These are phyloP conservation scores for Dioscorea dumetorum DNA, from an alignment of 106 monocot species.

Conservation along the genomic window DNA sequence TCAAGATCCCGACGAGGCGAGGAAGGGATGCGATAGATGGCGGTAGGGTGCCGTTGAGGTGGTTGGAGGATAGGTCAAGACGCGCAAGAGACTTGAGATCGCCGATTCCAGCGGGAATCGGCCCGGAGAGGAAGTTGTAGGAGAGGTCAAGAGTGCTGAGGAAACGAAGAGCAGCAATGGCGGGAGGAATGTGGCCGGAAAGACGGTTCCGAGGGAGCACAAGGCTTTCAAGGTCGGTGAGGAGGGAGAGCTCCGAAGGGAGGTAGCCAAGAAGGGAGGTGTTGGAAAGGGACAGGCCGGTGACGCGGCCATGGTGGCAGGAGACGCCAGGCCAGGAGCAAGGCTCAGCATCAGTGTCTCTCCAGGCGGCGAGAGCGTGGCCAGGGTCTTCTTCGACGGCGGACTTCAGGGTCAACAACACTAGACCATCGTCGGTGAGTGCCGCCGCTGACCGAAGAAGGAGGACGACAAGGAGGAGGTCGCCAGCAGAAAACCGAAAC, in stretches of 20 bases:
- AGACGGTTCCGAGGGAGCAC: conserved; percentile 43
- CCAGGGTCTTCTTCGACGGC: conserved; percentile 67
- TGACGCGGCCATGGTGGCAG: conserved; percentile 38
- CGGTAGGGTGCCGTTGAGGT: conserved; percentile 58
- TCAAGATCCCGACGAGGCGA: conserved; percentile 57
- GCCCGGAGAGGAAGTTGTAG: conserved; percentile 30
- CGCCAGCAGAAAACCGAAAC: background rate
- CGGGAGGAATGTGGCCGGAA: conserved; percentile 41
- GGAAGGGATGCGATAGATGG: conserved; percentile 43
- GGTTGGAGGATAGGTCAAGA: conserved; percentile 40
- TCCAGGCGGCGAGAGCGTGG: conserved; percentile 43
- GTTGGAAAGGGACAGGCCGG: conserved; percentile 21
- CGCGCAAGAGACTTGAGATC: conserved; percentile 20
- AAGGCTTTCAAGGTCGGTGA: conserved; percentile 24
- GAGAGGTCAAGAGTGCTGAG: conserved; percentile 47
- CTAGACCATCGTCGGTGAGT: conserved; percentile 61
- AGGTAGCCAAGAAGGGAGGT: conserved; percentile 30
- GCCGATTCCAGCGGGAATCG: conserved; percentile 24
- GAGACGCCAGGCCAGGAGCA: conserved; percentile 59
- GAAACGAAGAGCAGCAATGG: conserved; percentile 17
- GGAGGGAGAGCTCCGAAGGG: conserved; percentile 49
- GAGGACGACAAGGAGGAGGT: background rate
- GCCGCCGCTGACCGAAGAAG: conserved; percentile 5
- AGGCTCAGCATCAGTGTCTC: conserved; percentile 39
- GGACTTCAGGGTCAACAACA: conserved; percentile 71